Conservation (phyloP, 495 filamentous ascomycete genomes). For the Endocarpon pusillum region DNA sequence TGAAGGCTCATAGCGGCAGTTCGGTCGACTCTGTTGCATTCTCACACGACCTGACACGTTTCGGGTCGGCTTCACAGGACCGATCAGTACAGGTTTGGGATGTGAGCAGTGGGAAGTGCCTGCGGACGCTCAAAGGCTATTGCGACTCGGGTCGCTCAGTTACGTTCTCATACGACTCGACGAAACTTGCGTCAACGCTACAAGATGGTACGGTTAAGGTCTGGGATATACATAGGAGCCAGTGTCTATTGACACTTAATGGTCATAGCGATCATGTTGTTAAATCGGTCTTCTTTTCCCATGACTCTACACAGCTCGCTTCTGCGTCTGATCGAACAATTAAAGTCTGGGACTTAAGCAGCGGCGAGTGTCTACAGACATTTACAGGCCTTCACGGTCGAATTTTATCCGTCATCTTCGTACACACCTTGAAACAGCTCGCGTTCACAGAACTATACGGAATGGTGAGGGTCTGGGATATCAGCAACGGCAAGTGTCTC, state of each 20-base stretch:
- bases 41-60: slow-evolving; percentile 9
- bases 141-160: slow-evolving; percentile 2
- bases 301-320: slow-evolving; percentile 3
- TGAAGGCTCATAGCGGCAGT: slow-evolving; percentile 7
- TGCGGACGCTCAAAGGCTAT: slow-evolving; percentile 4
- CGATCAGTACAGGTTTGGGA: slow-evolving; percentile 11
- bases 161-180: slow-evolving; percentile 10
- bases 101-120: slow-evolving; percentile 1
- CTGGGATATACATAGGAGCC: slow-evolving; percentile 6
- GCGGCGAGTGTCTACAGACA: too few relatives aligned
- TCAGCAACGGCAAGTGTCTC: too few relatives aligned
- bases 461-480: too few relatives aligned
- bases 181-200: slow-evolving; percentile 5
- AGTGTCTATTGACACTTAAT: slow-evolving; percentile 8
- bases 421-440: too few relatives aligned
- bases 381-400: too few relatives aligned
- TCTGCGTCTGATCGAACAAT: too few relatives aligned
- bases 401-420: too few relatives aligned
- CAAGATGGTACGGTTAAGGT: slow-evolving; percentile 6
- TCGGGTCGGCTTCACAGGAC: slow-evolving; percentile 7
- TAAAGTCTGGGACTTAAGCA: too few relatives aligned
- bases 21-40: slow-evolving; percentile 6
- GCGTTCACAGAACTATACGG: too few relatives aligned
- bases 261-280: slow-evolving; percentile 6
- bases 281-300: slow-evolving; percentile 6